phyloP scores from a whole-genome alignment of 306 rosid species.

The Cajanus cajan region DNA sequence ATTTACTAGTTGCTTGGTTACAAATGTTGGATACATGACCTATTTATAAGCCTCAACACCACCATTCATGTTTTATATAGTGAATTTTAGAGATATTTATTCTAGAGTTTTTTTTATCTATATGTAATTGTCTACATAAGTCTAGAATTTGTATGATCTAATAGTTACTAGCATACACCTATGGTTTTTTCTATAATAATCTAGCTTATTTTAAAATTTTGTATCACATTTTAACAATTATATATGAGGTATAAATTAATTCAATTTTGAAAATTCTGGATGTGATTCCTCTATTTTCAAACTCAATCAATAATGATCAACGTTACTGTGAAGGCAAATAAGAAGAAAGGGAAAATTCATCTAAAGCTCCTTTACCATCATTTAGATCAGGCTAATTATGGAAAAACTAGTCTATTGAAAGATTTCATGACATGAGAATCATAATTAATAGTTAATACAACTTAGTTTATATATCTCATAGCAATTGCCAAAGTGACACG shows the following conservation, averaged over 20 bases:
- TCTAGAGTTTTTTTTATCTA: too few relatives aligned
- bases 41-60: too few relatives aligned
- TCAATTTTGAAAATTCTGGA: neutral
- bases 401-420: neutral
- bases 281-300: neutral
- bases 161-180: too few relatives aligned
- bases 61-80: too few relatives aligned
- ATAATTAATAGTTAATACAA: neutral
- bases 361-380: neutral
- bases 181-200: too few relatives aligned
- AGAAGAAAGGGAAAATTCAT: neutral
- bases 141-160: too few relatives aligned
- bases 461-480: neutral
- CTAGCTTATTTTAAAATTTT: too few relatives aligned
- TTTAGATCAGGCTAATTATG: neutral
- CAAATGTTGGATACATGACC: too few relatives aligned
- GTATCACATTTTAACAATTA: too few relatives aligned
- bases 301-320: neutral
- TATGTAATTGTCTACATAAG: too few relatives aligned
- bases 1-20: too few relatives aligned
- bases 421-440: neutral
- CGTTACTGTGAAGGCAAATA: neutral
- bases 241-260: neutral
- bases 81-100: too few relatives aligned
- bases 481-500: neutral